Evolutionary conservation across 768 basidiomycete genomes (phyloP), one percentile per base, ranked within the genome.

Genomic region (Phylloporus sp.): DNA sequence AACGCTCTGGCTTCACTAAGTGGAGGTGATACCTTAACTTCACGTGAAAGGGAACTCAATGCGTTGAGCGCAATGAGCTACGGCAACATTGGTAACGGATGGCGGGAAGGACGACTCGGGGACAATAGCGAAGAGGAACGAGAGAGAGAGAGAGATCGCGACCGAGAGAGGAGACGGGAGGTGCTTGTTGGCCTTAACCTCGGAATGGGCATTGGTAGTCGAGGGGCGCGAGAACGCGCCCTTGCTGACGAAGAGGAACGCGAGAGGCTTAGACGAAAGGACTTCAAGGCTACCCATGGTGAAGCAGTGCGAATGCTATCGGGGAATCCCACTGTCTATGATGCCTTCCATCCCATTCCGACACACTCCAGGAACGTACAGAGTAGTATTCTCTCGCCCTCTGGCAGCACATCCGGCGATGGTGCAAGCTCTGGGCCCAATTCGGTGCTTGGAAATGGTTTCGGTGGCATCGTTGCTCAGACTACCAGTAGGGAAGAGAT

Each of bases 311-410:
- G 68, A 18, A 59, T 79, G 47, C 59, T 77, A 8, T 66, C 73
- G 45, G 70, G 69, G 44, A 71, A 72, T 57, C 63, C 78, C 3
- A 72, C 74, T 22, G 79, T 86, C 2, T 91, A 80, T 63, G 90
- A 93, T 60, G 85, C 88, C 2, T 93, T 91, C 73, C 85, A 91
- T 64, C 81, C 84, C 1, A 78, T 85, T 1, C 74, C 73, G 2
- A 16, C 62, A 8, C 24, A 62, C 23, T 57, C 68, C 15, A 61
- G 69, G 57, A 66, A 55, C 36, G 36, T 54, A 24, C 68, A 68
- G n/a, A 36, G 54, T 12, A 53, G 53, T 26, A 41, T 65, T 48
- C 55, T 69, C 18, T 60, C 65, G 9, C 49, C 60, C 7, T 46
- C 59, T 5, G 49, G 55, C 10, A 51, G 44, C 11, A 10, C 55